phyloP scores from a whole-genome alignment of 1,284 basidiomycete genomes.

The Cutaneotrichosporon sp. region DNA sequence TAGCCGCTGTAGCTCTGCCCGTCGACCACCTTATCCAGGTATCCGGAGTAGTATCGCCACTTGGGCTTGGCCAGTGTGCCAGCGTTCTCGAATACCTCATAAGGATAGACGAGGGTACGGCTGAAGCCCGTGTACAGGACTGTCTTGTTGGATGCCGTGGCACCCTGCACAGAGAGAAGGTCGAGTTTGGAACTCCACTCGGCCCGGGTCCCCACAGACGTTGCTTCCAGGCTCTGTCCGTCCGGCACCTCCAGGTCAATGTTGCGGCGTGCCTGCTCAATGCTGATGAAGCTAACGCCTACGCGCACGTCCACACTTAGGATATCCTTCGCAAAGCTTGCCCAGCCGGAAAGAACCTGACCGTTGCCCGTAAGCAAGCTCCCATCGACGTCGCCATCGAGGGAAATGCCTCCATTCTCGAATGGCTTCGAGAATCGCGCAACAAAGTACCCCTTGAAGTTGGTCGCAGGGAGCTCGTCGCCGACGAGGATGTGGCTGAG shows the following conservation, averaged over 20 bases:
- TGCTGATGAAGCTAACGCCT: constrained; percentile 71
- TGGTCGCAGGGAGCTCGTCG: constrained; percentile 50
- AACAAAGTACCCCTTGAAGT: constrained; percentile 67
- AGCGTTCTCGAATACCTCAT: constrained; percentile 63
- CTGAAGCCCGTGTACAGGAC: constrained; percentile 32
- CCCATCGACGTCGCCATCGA: neutral
- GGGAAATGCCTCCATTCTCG: constrained; percentile 24
- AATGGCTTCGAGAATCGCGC: constrained; percentile 62
- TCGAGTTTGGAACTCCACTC: constrained; percentile 70
- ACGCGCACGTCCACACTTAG: constrained; percentile 59
- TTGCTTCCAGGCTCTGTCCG: constrained; percentile 58
- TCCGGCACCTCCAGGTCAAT: constrained; percentile 52
- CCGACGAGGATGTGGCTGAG: constrained; percentile 40
- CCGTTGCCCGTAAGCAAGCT: constrained; percentile 26
- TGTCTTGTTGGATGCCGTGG: constrained; percentile 28
- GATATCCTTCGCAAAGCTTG: constrained; percentile 51
- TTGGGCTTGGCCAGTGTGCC: constrained; percentile 10
- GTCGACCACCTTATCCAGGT: constrained; percentile 53
- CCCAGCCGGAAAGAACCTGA: constrained; percentile 58
- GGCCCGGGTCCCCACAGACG: constrained; percentile 56
- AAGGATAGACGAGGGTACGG: constrained; percentile 61
- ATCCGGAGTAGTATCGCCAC: constrained; percentile 63
- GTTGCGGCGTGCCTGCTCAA: constrained; percentile 65
- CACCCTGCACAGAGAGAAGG: constrained; percentile 58
- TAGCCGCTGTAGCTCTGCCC: constrained; percentile 72